These are phyloP conservation scores for Thymus quinquecostatus DNA, from an alignment of 257 asterid genomes.

Conservation along the genomic window DNA sequence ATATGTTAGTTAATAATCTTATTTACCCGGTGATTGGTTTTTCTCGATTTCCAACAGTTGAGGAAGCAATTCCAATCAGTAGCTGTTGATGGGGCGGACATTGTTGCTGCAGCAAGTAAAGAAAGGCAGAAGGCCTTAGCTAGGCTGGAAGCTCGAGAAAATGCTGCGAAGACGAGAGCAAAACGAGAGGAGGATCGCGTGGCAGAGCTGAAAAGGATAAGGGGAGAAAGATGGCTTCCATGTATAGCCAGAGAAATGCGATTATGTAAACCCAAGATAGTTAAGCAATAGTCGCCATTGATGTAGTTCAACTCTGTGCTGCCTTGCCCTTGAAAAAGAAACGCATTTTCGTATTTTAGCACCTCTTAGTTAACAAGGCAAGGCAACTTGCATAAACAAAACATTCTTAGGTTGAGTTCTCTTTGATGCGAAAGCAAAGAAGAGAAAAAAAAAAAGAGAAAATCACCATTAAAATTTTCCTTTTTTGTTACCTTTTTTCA, in stretches of 20 bases:
- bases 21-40: not conserved
- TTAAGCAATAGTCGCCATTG: not conserved
- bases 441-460: no score
- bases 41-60: conserved; percentile 46
- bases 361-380: no score
- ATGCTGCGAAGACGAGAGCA: conserved; percentile 63
- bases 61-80: conserved; percentile 60
- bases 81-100: conserved; percentile 63
- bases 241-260: conserved; percentile 59
- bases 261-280: conserved; percentile 9
- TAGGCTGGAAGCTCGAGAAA: conserved; percentile 70
- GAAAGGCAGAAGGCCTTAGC: conserved; percentile 57
- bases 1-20: not conserved
- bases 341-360: no score
- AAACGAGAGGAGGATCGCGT: conserved; percentile 80
- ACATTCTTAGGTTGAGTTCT: no score
- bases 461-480: no score
- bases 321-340: not conserved
- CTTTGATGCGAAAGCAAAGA: no score
- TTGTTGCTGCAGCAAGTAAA: conserved; percentile 61
- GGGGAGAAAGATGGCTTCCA: conserved; percentile 95
- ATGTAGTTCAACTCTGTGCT: not conserved
- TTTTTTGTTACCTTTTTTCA: no score
- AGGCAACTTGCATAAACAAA: no score
- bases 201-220: conserved; percentile 55